phyloP scores from a whole-genome alignment of 192 early-diverging fungal genomes.

The Coemansia sp. region DNA sequence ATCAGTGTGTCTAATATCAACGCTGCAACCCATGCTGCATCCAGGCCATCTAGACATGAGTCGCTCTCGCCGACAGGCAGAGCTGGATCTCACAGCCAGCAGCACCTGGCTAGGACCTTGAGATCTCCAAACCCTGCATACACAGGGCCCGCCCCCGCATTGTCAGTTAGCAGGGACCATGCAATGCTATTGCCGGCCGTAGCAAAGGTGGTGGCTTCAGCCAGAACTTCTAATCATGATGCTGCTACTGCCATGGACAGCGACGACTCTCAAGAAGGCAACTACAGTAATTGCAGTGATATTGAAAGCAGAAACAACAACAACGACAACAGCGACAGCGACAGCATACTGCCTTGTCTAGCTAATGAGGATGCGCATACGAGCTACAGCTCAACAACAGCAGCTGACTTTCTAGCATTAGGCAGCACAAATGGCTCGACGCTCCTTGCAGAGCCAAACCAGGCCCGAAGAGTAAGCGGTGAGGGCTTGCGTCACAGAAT shows the following conservation, averaged over 20 bases:
- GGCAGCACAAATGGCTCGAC: background rate
- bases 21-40: background rate
- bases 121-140: slow-evolving; percentile 1
- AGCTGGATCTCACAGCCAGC: slow-evolving; percentile 2
- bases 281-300: slow-evolving; percentile 9
- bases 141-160: background rate
- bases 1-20: slow-evolving; percentile 45
- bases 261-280: background rate
- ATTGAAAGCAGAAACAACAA: background rate
- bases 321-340: background rate
- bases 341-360: background rate
- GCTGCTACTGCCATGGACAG: background rate
- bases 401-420: background rate
- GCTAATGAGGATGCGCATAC: background rate
- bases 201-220: background rate
- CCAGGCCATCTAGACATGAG: background rate
- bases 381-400: slow-evolving; percentile 5
- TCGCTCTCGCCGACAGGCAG: background rate
- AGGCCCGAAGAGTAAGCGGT: background rate
- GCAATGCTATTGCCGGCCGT: background rate
- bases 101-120: background rate
- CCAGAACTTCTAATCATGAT: background rate
- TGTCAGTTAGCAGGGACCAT: background rate
- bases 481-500: slow-evolving; percentile 42
- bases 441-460: background rate